Conservation (phyloP, 306 rosid genomes). For the Vigna unguiculata region DNA sequence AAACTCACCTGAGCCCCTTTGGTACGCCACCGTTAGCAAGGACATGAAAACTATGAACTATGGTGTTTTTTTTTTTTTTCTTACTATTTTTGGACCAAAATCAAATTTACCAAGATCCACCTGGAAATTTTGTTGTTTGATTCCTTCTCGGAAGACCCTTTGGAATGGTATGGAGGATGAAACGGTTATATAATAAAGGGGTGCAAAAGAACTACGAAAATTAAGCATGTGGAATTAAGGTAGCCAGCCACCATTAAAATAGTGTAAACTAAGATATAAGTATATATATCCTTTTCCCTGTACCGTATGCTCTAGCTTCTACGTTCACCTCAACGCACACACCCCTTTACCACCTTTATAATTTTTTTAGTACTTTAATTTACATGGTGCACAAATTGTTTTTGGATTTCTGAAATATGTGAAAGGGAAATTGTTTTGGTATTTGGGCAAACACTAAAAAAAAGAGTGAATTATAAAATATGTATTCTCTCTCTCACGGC, state of each 20-base stretch:
- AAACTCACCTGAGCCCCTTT: conserved; percentile 48
- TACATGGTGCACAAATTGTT: conserved; percentile 19
- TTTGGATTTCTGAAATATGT: conserved; percentile 29
- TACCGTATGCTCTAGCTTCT: background rate
- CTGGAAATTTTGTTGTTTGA: background rate
- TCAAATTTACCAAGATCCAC: conserved; percentile 19
- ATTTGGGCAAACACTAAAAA: conserved; percentile 1
- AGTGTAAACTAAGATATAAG: conserved; percentile 12
- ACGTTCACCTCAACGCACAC: conserved; percentile 22
- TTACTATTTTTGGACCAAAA: background rate
- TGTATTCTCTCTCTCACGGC: conserved; percentile 26
- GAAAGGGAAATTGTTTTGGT: background rate
- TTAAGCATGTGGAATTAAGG: conserved; percentile 28
- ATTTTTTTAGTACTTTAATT: background rate
- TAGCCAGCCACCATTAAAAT: conserved; percentile 38
- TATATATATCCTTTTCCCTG: background rate
- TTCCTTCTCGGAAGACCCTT: conserved; percentile 33
- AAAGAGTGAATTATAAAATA: background rate
- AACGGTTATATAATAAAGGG: conserved; percentile 33
- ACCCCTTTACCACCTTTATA: conserved; percentile 12
- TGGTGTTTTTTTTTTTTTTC: background rate
- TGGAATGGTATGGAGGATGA: conserved; percentile 38
- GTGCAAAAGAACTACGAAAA: conserved; percentile 25
- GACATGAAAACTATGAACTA: conserved; percentile 41
- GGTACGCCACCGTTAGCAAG: conserved; percentile 59